Evolutionary conservation across 176 grass and related monocot species (phyloP).

Genomic region (Leersia perrieri): DNA sequence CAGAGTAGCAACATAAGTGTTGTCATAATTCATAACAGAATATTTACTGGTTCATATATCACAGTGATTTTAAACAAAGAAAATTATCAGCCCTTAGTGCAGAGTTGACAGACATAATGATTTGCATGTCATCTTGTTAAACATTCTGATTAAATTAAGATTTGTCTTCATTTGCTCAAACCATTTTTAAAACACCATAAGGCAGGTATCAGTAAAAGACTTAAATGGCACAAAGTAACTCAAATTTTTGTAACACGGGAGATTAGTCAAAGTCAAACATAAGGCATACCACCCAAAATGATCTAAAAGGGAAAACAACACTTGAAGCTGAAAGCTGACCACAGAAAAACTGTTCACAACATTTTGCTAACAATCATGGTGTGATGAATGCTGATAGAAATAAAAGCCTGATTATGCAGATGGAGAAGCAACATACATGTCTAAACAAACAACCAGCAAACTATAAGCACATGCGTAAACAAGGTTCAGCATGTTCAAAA

Average conservation of each 20-base stretch:
- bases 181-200: background rate
- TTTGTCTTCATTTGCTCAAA: background rate
- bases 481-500: background rate
- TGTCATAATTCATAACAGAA: background rate
- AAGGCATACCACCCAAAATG: too few species aligned
- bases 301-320: background rate
- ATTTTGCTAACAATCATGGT: background rate
- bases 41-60: background rate
- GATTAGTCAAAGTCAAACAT: background rate
- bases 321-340: background rate
- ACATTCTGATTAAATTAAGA: background rate
- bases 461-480: background rate
- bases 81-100: background rate
- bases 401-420: background rate
- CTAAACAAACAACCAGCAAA: constrained; percentile 1
- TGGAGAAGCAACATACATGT: background rate
- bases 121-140: background rate
- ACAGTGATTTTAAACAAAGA: background rate
- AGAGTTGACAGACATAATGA: background rate
- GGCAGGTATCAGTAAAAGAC: background rate
- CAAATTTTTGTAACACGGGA: background rate
- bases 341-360: background rate
- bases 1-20: background rate
- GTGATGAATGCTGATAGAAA: background rate
- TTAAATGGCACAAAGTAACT: background rate